Base-by-base conservation (phyloP, 2,329 filamentous ascomycete genomes). In the Fonsecaea erecta region DNA sequence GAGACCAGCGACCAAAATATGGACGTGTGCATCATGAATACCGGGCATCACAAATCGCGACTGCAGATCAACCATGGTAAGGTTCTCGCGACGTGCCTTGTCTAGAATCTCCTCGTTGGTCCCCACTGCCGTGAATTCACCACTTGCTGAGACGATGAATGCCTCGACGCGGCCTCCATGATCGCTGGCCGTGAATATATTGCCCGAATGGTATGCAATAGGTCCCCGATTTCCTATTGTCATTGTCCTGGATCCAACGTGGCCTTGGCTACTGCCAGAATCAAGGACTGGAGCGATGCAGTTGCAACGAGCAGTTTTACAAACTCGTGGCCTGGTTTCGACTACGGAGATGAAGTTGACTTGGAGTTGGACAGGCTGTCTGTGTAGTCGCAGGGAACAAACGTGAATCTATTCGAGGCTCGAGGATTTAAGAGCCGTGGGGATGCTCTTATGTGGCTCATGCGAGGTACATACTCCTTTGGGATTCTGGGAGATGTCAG, bases 1-100 rank as follows among this genome's bases (percentile, higher is more conserved):
- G 30, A 64, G 37, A 14, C 56, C 56, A 9, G 56, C 56, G 5
- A 61, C 12, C 6, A 64, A 35, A 26, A 64, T 46, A 24, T 64
- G 62, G 35, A 61, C 62, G 40, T 64, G 62, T 9, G 62, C 62
- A 37, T 64, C 62, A 32, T 64, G 62, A 51, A 64, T 64, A 12
- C 62, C 62, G 8, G 62, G 62, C 62, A 64, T 64, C 14, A 64
- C 56, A 52, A 64, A 64, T 26, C 35, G 56, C 34, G 12, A 11
- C 48, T 40, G 16, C 6, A 64, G 21, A 34, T 64, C 62, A 26
- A 56, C 32, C 5, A 21, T 61, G 7, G 57, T 35, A 12, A 64
- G 24, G 7, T 56, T 48, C n/a, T 64, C 32, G 37, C 52, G 57
- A 11, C 37, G 28, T 35, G 62, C 62, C 12, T 55, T 48, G 14